Conservation (phyloP, 2,329 filamentous ascomycete genomes). For the Penicillium sp. region DNA sequence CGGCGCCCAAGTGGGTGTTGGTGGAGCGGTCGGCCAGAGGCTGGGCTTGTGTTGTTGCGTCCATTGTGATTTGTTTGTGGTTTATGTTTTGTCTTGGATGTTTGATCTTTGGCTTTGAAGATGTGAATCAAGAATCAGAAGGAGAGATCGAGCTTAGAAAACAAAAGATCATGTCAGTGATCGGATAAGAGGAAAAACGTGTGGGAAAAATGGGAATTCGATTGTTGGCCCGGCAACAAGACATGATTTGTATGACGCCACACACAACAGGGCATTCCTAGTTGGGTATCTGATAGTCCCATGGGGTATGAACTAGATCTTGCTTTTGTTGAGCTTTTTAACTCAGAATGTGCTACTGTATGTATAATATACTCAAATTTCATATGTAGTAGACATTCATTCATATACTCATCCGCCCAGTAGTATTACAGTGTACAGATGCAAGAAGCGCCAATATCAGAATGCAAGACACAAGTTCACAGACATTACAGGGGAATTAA, state of each 20-base stretch:
- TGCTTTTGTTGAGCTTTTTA: neutral
- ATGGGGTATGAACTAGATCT: too few relatives aligned
- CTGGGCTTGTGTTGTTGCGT: conserved; percentile 33
- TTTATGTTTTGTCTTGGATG: neutral
- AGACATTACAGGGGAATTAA: neutral
- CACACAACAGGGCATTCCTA: conserved; percentile 4
- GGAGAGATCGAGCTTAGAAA: neutral
- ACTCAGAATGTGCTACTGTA: neutral
- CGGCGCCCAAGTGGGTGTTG: conserved; percentile 40
- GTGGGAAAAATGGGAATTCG: conserved; percentile 29
- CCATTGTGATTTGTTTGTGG: conserved; percentile 26
- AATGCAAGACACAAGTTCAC: conserved; percentile 10
- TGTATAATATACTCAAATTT: neutral
- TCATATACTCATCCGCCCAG: conserved; percentile 2
- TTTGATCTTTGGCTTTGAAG: neutral
- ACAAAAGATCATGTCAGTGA: conserved; percentile 11
- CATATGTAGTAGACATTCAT: neutral
- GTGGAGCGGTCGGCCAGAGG: conserved; percentile 44
- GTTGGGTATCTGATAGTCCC: too few relatives aligned
- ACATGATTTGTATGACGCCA: conserved; percentile 2
- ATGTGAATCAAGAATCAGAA: neutral
- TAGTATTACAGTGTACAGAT: conserved; percentile 8
- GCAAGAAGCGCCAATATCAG: conserved; percentile 6
- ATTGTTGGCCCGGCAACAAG: conserved; percentile 45
- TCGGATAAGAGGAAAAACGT: conserved; percentile 29